Evolutionary conservation across 768 basidiomycete genomes (phyloP).

Genomic region (Podaxis sp.): DNA sequence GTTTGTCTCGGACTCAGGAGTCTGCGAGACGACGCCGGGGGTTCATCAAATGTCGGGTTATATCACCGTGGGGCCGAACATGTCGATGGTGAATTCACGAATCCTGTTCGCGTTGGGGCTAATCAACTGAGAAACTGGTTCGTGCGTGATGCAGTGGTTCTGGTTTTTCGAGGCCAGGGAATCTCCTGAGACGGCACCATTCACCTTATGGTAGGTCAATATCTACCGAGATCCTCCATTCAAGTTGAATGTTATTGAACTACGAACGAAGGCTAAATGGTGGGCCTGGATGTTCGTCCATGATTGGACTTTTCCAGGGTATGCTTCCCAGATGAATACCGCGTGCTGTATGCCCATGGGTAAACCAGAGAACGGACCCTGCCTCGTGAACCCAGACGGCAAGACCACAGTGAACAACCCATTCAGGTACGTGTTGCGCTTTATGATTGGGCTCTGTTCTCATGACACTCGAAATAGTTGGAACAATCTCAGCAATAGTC

Average conservation of each 20-base stretch:
- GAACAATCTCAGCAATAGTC: slow-evolving; percentile 67
- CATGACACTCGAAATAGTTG: slow-evolving; percentile 34
- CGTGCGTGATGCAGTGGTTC: slow-evolving; percentile 35
- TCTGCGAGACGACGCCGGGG: slow-evolving; percentile 62
- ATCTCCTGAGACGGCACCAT: slow-evolving; percentile 53
- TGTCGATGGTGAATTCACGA: slow-evolving; percentile 47
- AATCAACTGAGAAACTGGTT: neutral
- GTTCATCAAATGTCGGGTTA: slow-evolving; percentile 62
- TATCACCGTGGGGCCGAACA: slow-evolving; percentile 49
- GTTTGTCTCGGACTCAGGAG: slow-evolving; percentile 53
- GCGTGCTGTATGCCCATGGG: slow-evolving; percentile 33
- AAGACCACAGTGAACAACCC: slow-evolving; percentile 53
- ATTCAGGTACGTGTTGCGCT: slow-evolving; percentile 36
- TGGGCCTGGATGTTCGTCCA: slow-evolving; percentile 53
- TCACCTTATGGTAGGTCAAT: slow-evolving; percentile 50
- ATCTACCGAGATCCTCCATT: slow-evolving; percentile 23
- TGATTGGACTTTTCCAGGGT: slow-evolving; percentile 60
- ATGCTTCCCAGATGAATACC: slow-evolving; percentile 60
- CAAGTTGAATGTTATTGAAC: neutral
- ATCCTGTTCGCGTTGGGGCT: neutral
- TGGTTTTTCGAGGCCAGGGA: slow-evolving; percentile 68
- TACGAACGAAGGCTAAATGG: slow-evolving; percentile 44
- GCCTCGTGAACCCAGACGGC: slow-evolving; percentile 51
- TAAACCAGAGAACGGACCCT: slow-evolving; percentile 56
- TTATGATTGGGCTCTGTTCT: neutral